Base-by-base conservation (phyloP, 2,329 filamentous ascomycete species). In the Xylaria multiplex region DNA sequence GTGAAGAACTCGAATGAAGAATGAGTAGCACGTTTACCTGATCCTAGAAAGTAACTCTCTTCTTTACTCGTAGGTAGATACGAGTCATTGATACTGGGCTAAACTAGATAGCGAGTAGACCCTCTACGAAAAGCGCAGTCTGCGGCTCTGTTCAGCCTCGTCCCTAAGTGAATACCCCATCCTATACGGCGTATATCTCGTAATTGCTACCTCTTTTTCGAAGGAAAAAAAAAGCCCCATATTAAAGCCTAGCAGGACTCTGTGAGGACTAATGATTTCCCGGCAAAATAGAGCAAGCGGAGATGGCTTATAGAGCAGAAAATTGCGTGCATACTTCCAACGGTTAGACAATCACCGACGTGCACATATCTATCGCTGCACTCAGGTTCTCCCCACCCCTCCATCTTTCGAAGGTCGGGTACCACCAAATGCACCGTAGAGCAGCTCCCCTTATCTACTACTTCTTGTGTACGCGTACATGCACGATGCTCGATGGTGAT, bases 131-230 rank as follows among this genome's bases (percentile, higher is more conserved):
- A 32, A 56, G n/a, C 52, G 52, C 40, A 57, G 45, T 40, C 37
- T 30, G 52, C 58, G 58, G 58, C 58, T 65, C 63, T 43, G 32
- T 62, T 52, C 46, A 62, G 53, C 58, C 58, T 58, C 24, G 14
- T 14, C 40, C 32, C 22, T 40, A 37, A 16, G 35, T 37, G 11
- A 37, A 37, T 8, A 6, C 35, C 35, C 35, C 35, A 37, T 13
- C 6, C 35, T 37, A 37, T 3, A 37, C 6, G 35, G 35, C 35
- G 11, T 8, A 13, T 37, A 37, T 37, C 5, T 8, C 11, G 6
- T 8, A 37, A 27, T 27, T 27, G 5, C 27, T 27, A 27, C 27
- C 27, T 5, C 1, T 5, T 27, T 3, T 27, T 5, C 5, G 5
- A 3, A 27, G 5, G 27, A 27, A 27, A 27, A 27, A 27, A 27